Percentiles rank a stretch among this genome's conserved stretches.
phyloP scores from a whole-genome alignment of 169 alveolate species.

The Babesia gibsoni region DNA sequence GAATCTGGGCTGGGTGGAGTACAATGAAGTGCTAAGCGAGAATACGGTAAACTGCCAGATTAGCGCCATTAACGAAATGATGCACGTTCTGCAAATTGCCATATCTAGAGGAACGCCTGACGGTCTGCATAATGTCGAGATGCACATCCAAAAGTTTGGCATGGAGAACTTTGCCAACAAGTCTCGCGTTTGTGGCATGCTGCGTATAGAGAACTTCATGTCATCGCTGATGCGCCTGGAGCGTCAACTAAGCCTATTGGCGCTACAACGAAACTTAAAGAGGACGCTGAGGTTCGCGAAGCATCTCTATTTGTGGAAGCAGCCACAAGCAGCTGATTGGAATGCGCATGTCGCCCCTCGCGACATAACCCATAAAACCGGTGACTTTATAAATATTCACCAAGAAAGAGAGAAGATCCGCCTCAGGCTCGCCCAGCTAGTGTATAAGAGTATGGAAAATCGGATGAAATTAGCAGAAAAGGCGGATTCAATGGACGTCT shows the following conservation, averaged over 20 bases:
- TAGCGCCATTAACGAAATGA: slow-evolving; percentile 17
- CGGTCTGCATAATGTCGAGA: not conserved
- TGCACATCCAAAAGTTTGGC: not conserved
- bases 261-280: not conserved
- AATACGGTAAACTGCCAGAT: slow-evolving; percentile 5
- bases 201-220: not conserved
- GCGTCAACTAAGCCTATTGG: not conserved
- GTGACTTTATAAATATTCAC: not conserved
- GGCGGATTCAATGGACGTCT: too few relatives aligned
- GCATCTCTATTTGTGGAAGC: not conserved
- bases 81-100: slow-evolving; percentile 4
- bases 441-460: too few relatives aligned
- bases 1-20: slow-evolving; percentile 39
- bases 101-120: not conserved
- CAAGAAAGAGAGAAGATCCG: not conserved
- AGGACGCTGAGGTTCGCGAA: not conserved
- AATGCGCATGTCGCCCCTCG: not conserved
- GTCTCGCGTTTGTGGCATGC: not conserved
- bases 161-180: not conserved
- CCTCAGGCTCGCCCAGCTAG: not conserved
- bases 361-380: not conserved
- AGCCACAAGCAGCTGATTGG: not conserved
- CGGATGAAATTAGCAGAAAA: too few relatives aligned
- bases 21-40: slow-evolving; percentile 15
- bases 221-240: not conserved